These are phyloP conservation scores for Penstemon newberryi DNA, from an alignment of 257 asterid species.

Conservation along the genomic window DNA sequence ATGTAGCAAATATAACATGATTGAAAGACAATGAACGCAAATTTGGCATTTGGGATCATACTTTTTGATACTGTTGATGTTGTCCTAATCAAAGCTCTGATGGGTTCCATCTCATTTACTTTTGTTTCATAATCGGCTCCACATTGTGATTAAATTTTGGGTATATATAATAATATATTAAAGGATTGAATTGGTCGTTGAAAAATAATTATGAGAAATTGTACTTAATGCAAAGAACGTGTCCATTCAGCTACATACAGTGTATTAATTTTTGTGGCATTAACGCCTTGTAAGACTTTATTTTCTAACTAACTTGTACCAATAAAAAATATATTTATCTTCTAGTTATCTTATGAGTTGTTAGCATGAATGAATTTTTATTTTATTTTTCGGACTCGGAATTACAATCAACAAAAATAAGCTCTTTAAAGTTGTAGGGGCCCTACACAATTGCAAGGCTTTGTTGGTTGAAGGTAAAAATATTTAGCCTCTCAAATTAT, in stretches of 20 bases:
- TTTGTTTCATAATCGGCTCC: conserved; percentile 21
- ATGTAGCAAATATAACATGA: conserved; percentile 4
- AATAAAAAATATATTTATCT: conserved; percentile 14
- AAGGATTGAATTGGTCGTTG: conserved; percentile 14
- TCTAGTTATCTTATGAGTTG: conserved; percentile 8
- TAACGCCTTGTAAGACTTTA: conserved; percentile 5
- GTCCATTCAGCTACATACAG: conserved; percentile 20
- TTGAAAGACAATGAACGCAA: conserved; percentile 22
- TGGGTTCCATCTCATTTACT: neutral
- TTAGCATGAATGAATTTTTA: conserved; percentile 7
- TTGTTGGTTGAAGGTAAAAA: no score
- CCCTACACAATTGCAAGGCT: neutral
- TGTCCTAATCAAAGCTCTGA: conserved; percentile 7
- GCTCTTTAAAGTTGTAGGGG: neutral
- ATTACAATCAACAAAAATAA: neutral
- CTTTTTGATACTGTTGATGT: neutral
- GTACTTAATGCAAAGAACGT: neutral
- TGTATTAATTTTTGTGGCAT: conserved; percentile 26
- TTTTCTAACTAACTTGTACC: conserved; percentile 8
- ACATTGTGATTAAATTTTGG: neutral
- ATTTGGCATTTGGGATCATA: conserved; percentile 19
- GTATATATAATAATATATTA: neutral
- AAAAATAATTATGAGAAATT: conserved; percentile 1
- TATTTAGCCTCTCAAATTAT: no score
- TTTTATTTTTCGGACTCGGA: neutral